These are phyloP conservation scores for Fraxinus pennsylvanica DNA, from an alignment of 257 asterid genomes.

Conservation along the genomic window DNA sequence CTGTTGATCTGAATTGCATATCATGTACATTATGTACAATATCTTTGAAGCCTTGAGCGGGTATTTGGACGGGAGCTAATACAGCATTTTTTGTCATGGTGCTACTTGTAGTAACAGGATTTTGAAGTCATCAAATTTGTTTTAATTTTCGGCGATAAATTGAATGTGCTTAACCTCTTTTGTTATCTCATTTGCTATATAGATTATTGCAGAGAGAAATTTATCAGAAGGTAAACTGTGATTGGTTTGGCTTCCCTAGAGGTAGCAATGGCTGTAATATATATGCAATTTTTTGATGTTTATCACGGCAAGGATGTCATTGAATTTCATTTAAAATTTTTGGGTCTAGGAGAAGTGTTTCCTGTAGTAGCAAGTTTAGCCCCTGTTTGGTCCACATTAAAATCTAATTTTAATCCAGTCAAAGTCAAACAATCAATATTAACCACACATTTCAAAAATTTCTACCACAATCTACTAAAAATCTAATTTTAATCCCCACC, in stretches of 20 bases:
- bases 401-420: too few species aligned
- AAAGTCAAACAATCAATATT: too few species aligned
- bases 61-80: background rate
- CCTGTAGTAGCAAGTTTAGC: background rate
- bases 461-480: too few species aligned
- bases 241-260: background rate
- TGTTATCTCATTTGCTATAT: background rate
- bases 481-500: too few species aligned
- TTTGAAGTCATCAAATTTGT: constrained; percentile 5
- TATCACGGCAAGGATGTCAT: too few species aligned
- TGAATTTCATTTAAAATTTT: too few species aligned
- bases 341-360: background rate
- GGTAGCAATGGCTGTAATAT: background rate
- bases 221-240: background rate
- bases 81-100: background rate
- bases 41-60: constrained; percentile 11
- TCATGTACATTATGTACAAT: background rate
- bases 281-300: background rate
- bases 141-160: background rate
- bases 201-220: constrained; percentile 5
- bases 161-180: background rate
- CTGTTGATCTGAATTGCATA: background rate
- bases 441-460: too few species aligned
- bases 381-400: too few species aligned
- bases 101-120: background rate